Evolutionary conservation across 129 eudicot genomes (phyloP).

Genomic region (Flaveria trinervia): DNA sequence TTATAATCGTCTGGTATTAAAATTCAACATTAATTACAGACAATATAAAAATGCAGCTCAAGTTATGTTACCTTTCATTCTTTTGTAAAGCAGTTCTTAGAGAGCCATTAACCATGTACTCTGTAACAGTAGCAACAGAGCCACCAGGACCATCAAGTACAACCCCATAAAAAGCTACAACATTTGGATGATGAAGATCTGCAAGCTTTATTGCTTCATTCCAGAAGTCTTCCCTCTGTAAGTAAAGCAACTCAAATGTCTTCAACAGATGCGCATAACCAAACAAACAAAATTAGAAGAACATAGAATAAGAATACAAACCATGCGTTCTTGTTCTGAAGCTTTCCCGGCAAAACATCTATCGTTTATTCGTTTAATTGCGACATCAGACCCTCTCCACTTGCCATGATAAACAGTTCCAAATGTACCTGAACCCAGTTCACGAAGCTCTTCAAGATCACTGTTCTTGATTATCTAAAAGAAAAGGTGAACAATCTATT

Average conservation of each 20-base stretch:
- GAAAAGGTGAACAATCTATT: constrained; percentile 13
- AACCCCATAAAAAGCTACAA: constrained; percentile 95
- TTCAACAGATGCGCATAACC: not conserved
- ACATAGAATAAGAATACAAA: constrained; percentile 30
- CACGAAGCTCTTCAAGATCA: constrained; percentile 94
- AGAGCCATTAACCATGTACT: constrained; percentile 96
- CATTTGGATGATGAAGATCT: constrained; percentile 96
- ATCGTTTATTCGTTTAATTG: constrained; percentile 84
- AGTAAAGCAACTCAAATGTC: constrained; percentile 3
- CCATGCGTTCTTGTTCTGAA: constrained; percentile 93
- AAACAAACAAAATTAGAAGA: not conserved
- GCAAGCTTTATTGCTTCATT: constrained; percentile 91
- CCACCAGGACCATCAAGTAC: constrained; percentile 95
- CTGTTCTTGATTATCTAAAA: constrained; percentile 68
- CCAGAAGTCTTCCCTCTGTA: constrained; percentile 90
- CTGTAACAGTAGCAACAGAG: constrained; percentile 89
- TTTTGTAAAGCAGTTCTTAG: constrained; percentile 74
- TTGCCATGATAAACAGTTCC: constrained; percentile 98
- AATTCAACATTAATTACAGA: not conserved
- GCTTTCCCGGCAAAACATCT: constrained; percentile 90
- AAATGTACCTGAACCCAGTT: constrained; percentile 92
- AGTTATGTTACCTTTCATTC: constrained; percentile 63
- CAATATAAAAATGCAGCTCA: not conserved
- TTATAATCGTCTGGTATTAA: constrained; percentile 7
- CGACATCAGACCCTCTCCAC: constrained; percentile 98